A percentile compares a stretch with the other conserved stretches of the same genome.
Conservation (phyloP, 129 eudicot genomes). For the Cynara cardunculus region DNA sequence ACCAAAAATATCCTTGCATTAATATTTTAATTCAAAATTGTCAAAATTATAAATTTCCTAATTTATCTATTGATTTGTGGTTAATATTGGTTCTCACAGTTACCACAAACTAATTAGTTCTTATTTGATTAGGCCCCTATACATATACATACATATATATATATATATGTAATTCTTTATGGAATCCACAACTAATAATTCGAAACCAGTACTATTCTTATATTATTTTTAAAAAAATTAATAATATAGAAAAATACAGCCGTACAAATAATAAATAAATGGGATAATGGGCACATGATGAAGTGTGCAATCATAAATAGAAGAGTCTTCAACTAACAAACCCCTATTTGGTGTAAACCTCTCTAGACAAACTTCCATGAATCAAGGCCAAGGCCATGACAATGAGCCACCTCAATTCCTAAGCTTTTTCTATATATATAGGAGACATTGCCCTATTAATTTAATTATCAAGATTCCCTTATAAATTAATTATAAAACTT, state of each 20-base stretch:
- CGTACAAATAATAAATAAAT: constrained; percentile 12
- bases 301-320: constrained; percentile 31
- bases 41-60: too few species aligned
- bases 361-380: constrained; percentile 35
- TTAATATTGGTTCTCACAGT: too few species aligned
- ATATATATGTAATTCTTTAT: neutral
- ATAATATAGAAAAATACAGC: neutral
- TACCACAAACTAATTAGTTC: too few species aligned
- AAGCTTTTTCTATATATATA: constrained; percentile 31
- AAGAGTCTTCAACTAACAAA: constrained; percentile 34
- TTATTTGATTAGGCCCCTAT: too few species aligned
- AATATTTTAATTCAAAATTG: too few species aligned
- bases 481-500: neutral
- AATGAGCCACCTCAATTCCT: constrained; percentile 48
- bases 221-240: neutral
- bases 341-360: constrained; percentile 38
- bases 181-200: neutral
- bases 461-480: constrained; percentile 22
- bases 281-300: constrained; percentile 25
- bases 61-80: too few species aligned
- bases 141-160: neutral
- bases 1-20: too few species aligned
- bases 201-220: neutral
- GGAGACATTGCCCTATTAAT: constrained; percentile 31
- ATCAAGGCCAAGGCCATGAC: constrained; percentile 44